Conservation (phyloP, 192 early-diverging fungal species). For the Cetraspora pellucida region DNA sequence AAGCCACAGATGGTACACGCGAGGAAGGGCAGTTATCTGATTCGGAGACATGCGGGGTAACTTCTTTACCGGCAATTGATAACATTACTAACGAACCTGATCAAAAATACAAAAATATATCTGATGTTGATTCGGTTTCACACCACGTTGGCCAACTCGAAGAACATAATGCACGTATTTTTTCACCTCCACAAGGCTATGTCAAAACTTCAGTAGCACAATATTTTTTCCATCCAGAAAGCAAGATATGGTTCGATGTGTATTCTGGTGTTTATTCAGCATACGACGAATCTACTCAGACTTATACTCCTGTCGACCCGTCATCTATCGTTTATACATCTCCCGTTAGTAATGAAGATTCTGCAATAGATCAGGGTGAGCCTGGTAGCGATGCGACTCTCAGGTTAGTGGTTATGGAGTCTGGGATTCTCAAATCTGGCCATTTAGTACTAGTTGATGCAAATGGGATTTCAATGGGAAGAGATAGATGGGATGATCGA, state of each 20-base stretch:
- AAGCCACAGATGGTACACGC: neutral
- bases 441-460: conserved; percentile 52
- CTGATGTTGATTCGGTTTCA: too few species aligned
- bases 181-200: conserved; percentile 10
- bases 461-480: conserved; percentile 57
- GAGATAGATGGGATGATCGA: conserved; percentile 53
- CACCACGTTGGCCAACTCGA: neutral
- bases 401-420: conserved; percentile 59
- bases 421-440: conserved; percentile 43
- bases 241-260: conserved; percentile 55
- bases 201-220: conserved; percentile 38
- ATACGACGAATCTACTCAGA: conserved; percentile 49
- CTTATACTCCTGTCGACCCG: conserved; percentile 50
- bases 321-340: neutral
- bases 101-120: neutral
- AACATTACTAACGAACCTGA: neutral
- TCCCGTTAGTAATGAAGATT: conserved; percentile 9
- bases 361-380: conserved; percentile 28
- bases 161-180: neutral
- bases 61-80: neutral
- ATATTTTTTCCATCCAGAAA: conserved; percentile 53
- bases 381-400: conserved; percentile 42
- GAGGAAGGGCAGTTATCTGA: conserved; percentile 29
- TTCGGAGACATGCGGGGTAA: conserved; percentile 5
- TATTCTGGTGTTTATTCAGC: conserved; percentile 46